Evolutionary conservation across 441 rosid genomes (phyloP).

Genomic region (Erodium texanum): DNA sequence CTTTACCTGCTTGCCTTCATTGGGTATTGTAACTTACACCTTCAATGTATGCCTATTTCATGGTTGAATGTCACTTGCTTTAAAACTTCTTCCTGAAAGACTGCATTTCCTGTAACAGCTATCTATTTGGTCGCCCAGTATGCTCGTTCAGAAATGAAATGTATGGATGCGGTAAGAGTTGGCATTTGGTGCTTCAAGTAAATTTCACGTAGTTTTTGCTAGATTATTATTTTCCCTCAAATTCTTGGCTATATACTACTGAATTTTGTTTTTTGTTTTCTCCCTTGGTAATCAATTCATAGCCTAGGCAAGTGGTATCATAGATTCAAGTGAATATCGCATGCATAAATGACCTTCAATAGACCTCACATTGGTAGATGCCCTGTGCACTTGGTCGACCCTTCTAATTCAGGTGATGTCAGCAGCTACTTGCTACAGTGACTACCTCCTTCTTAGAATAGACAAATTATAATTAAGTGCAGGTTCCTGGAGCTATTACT

Average conservation of each 20-base stretch:
- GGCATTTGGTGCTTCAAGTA: background rate
- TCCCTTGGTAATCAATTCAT: background rate
- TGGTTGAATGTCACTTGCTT: slow-evolving; percentile 16
- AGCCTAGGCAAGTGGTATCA: background rate
- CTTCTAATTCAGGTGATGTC: background rate
- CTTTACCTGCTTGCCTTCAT: slow-evolving; percentile 82
- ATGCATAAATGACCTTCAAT: too few species aligned
- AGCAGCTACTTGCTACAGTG: background rate
- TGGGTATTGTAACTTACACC: slow-evolving; percentile 43
- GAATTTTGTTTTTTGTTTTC: background rate
- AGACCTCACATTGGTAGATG: too few species aligned
- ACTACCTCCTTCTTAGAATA: background rate
- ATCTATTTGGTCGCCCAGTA: slow-evolving; percentile 76
- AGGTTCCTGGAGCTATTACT: background rate
- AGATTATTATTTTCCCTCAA: background rate
- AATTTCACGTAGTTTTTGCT: background rate
- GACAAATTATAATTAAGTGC: background rate
- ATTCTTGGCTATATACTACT: background rate
- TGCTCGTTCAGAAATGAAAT: slow-evolving; percentile 66
- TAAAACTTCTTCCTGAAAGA: slow-evolving; percentile 23
- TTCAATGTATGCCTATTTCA: slow-evolving; percentile 11
- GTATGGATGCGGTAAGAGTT: slow-evolving; percentile 60
- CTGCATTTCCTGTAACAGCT: slow-evolving; percentile 39
- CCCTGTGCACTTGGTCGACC: too few species aligned
- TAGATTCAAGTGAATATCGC: too few species aligned